These are phyloP conservation scores for Parastagonospora nodorum DNA, from an alignment of 2,329 filamentous ascomycete genomes.

Conservation along the genomic window DNA sequence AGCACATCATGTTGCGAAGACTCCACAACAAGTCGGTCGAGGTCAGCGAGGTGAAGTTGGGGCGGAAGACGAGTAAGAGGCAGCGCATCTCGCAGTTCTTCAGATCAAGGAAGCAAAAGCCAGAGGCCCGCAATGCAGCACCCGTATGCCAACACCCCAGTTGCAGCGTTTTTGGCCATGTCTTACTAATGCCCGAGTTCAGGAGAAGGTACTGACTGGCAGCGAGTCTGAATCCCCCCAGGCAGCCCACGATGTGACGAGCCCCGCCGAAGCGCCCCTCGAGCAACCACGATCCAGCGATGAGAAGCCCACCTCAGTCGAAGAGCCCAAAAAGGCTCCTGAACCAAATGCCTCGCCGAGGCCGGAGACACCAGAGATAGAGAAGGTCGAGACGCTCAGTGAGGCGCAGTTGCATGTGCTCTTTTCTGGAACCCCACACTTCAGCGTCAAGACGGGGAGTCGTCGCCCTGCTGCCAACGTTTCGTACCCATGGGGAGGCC, in stretches of 20 bases:
- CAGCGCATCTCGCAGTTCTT: slow-evolving; percentile 40
- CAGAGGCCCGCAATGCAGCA: slow-evolving; percentile 19
- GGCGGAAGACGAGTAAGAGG: slow-evolving; percentile 36
- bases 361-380: slow-evolving; percentile 14
- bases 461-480: slow-evolving; percentile 66
- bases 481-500: slow-evolving; percentile 70
- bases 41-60: slow-evolving; percentile 22
- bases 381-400: slow-evolving; percentile 25
- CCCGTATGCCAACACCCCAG: slow-evolving; percentile 19
- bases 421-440: slow-evolving; percentile 77
- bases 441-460: slow-evolving; percentile 66
- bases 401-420: slow-evolving; percentile 68
- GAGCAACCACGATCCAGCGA: slow-evolving; percentile 17
- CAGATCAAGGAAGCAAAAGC: slow-evolving; percentile 30
- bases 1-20: slow-evolving; percentile 36
- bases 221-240: slow-evolving; percentile 9
- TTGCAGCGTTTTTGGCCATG: slow-evolving; percentile 4
- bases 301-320: slow-evolving; percentile 7
- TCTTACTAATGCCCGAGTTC: slow-evolving; percentile 22
- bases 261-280: slow-evolving; percentile 10
- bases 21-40: slow-evolving; percentile 27
- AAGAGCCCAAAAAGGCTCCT: slow-evolving; percentile 12
- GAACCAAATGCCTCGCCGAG: slow-evolving; percentile 14
- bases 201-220: slow-evolving; percentile 20
- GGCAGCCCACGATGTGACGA: slow-evolving; percentile 22